Conservation (phyloP, 345 rosid species). For the Xanthoceras sorbifolium region DNA sequence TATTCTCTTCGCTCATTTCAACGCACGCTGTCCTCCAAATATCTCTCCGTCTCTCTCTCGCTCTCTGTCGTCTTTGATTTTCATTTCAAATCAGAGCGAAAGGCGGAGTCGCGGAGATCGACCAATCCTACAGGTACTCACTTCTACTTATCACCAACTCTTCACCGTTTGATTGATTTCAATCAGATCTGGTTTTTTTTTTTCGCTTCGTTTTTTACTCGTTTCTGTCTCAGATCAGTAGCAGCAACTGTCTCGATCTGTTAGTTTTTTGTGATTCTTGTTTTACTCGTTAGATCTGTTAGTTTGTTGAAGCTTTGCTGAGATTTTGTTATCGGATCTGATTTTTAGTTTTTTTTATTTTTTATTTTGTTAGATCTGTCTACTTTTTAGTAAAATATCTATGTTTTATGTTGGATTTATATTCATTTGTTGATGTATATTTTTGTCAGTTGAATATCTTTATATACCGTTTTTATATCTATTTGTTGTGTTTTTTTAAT, state of each 20-base stretch:
- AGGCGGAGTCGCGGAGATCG: slow-evolving; percentile 42
- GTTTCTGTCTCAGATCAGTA: slow-evolving; percentile 10
- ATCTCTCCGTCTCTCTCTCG: not conserved
- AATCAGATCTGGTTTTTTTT: slow-evolving; percentile 22
- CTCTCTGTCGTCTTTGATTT: slow-evolving; percentile 17
- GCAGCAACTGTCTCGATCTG: too few relatives aligned
- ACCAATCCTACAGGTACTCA: too few relatives aligned
- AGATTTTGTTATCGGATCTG: not conserved
- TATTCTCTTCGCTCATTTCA: slow-evolving; percentile 20
- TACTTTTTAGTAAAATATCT: not conserved
- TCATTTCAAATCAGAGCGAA: slow-evolving; percentile 31
- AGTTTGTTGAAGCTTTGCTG: not conserved
- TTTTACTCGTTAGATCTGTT: not conserved
- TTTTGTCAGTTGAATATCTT: not conserved
- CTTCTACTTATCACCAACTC: too few relatives aligned
- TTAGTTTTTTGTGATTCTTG: not conserved
- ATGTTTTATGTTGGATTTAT: not conserved
- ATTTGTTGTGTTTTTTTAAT: not conserved
- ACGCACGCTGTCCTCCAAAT: slow-evolving; percentile 29
- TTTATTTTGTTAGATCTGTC: not conserved
- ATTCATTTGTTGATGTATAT: not conserved
- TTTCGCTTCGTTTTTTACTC: not conserved
- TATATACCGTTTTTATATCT: not conserved
- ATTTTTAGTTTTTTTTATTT: not conserved
- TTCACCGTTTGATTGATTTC: not conserved